phyloP scores from a whole-genome alignment of 1,284 basidiomycete species.

The Apiotrichum gracile region DNA sequence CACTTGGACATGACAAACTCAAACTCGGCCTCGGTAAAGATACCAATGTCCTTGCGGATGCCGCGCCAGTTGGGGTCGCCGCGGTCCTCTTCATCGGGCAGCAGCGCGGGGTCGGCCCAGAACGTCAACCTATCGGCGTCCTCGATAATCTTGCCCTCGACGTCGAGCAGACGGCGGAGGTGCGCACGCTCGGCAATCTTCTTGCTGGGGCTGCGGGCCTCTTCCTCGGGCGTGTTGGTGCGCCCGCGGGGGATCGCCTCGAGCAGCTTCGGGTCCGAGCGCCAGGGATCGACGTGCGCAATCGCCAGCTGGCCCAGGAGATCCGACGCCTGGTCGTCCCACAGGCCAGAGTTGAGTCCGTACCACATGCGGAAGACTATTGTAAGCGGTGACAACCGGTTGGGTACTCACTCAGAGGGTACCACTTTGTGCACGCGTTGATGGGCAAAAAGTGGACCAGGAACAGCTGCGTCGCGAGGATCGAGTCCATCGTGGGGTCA shows the following conservation, averaged over 20 bases:
- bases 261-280: slow-evolving; percentile 64
- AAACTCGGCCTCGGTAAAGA: slow-evolving; percentile 85
- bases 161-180: slow-evolving; percentile 29
- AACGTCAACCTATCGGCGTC: slow-evolving; percentile 55
- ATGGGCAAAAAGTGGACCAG: slow-evolving; percentile 72
- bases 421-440: slow-evolving; percentile 69
- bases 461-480: slow-evolving; percentile 73
- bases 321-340: slow-evolving; percentile 71
- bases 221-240: slow-evolving; percentile 35
- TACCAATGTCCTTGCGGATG: slow-evolving; percentile 71
- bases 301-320: slow-evolving; percentile 62
- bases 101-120: slow-evolving; percentile 31
- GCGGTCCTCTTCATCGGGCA: slow-evolving; percentile 53
- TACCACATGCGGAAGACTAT: slow-evolving; percentile 70
- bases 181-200: slow-evolving; percentile 22
- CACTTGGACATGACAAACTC: slow-evolving; percentile 79
- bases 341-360: slow-evolving; percentile 74
- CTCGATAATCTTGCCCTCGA: slow-evolving; percentile 34
- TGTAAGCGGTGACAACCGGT: neutral
- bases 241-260: slow-evolving; percentile 53
- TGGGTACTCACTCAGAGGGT: slow-evolving; percentile 56
- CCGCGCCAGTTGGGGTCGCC: slow-evolving; percentile 67
- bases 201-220: slow-evolving; percentile 29
- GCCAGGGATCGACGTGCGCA: slow-evolving; percentile 64
- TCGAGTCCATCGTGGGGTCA: slow-evolving; percentile 66